A percentile compares a stretch with the other conserved stretches of the same genome.
phyloP scores from a whole-genome alignment of 768 basidiomycete genomes.

The Podaxis rugospora region DNA sequence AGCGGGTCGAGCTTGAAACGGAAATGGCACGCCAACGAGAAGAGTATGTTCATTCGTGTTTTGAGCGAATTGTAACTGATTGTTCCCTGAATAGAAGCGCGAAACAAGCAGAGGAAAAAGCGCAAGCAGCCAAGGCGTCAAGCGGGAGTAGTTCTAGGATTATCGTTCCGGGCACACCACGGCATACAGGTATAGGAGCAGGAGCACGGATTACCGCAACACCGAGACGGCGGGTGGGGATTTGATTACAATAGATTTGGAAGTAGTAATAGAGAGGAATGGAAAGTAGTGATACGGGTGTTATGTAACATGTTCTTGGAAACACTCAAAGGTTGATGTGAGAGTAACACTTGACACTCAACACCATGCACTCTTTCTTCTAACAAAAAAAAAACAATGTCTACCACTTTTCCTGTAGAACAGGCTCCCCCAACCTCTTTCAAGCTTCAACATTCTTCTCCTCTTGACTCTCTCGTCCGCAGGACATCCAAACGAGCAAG shows the following conservation, averaged over 20 bases:
- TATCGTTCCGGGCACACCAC: conserved; percentile 77
- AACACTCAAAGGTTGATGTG: neutral
- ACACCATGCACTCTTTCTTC: neutral
- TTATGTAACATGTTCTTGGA: conserved; percentile 7
- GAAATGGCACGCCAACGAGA: conserved; percentile 85
- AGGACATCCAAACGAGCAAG: conserved; percentile 41
- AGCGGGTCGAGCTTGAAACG: conserved; percentile 85
- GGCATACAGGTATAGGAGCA: conserved; percentile 63
- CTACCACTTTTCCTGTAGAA: neutral
- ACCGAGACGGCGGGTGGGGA: conserved; percentile 67
- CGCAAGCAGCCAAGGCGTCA: conserved; percentile 53
- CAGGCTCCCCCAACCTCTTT: conserved; percentile 17
- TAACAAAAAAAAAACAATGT: neutral
- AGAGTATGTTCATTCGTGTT: conserved; percentile 42
- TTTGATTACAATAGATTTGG: conserved; percentile 32
- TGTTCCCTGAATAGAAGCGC: neutral
- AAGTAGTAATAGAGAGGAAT: conserved; percentile 7
- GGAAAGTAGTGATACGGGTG: neutral
- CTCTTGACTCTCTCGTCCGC: conserved; percentile 54
- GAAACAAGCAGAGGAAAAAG: conserved; percentile 60
- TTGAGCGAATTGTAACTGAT: conserved; percentile 2
- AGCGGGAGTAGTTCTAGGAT: conserved; percentile 56
- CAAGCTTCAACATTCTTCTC: conserved; percentile 41
- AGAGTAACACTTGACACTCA: neutral
- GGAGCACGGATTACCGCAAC: conserved; percentile 67